Percentiles rank a stretch among this genome's conserved stretches.
Conservation (phyloP, 2,329 filamentous ascomycete species). For the Coleophoma eucalyptorum region DNA sequence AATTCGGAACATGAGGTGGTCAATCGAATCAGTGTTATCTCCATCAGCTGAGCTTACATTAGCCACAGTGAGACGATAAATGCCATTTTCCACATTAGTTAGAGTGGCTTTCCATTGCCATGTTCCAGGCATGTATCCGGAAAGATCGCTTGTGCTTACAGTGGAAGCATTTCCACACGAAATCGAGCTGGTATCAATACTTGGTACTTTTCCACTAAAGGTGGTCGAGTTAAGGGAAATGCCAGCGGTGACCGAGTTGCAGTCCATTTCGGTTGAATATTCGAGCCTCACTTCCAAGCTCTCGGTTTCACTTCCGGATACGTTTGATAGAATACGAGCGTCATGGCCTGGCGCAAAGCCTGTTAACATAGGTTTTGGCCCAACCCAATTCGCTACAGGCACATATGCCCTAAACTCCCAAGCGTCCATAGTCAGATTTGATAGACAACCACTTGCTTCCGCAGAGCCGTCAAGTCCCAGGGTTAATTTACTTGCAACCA, state of each 20-base stretch:
- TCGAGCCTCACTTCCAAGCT: background rate
- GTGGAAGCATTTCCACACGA: background rate
- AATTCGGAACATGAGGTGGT: background rate
- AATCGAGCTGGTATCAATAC: background rate
- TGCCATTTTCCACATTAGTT: background rate
- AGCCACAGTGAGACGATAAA: background rate
- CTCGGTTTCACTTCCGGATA: background rate
- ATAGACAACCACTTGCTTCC: background rate
- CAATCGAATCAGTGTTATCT: background rate
- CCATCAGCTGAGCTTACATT: background rate
- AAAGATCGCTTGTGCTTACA: background rate
- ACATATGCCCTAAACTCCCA: background rate
- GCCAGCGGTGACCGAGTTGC: background rate
- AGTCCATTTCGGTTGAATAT: background rate
- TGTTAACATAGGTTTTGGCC: background rate
- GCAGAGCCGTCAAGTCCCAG: background rate
- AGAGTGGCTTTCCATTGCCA: background rate
- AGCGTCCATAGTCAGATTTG: background rate
- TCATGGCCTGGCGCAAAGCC: background rate
- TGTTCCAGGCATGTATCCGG: background rate
- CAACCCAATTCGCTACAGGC: background rate
- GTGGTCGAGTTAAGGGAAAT: background rate
- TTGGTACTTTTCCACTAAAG: background rate
- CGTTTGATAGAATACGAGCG: background rate
- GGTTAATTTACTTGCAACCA: background rate